These are phyloP conservation scores for Metschnikowia cubensis DNA, from an alignment of 805 yeast species.

Conservation along the genomic window DNA sequence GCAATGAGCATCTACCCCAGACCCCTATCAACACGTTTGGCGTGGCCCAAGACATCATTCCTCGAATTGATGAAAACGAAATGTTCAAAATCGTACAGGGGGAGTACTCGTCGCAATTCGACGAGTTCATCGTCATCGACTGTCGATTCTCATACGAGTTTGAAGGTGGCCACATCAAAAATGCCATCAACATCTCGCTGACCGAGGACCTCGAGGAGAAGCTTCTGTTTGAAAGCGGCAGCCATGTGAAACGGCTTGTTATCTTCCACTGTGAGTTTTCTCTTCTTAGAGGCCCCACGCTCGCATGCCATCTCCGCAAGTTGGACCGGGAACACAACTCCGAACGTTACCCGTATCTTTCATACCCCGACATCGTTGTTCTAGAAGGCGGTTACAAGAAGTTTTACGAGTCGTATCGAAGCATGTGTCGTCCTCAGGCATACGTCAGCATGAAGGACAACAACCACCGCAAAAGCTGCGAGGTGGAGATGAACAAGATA, in stretches of 20 bases:
- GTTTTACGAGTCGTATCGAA: constrained; percentile 58
- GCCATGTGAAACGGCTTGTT: constrained; percentile 43
- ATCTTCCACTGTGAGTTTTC: constrained; percentile 95
- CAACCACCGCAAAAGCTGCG: constrained; percentile 38
- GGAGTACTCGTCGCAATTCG: constrained; percentile 44
- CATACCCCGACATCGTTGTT: constrained; percentile 85
- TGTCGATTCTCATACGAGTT: constrained; percentile 92
- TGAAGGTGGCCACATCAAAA: constrained; percentile 86
- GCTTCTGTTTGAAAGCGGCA: constrained; percentile 33
- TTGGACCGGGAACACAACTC: constrained; percentile 74
- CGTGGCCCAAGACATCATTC: constrained; percentile 54
- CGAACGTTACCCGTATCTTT: constrained; percentile 72
- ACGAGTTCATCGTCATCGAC: constrained; percentile 63
- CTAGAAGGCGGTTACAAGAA: constrained; percentile 88
- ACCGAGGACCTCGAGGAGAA: constrained; percentile 62
- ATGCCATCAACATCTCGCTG: constrained; percentile 74
- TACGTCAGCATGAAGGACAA: constrained; percentile 78
- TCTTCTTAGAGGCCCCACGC: constrained; percentile 86
- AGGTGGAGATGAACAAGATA: constrained; percentile 42
- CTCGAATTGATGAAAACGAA: constrained; percentile 60
- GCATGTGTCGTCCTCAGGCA: constrained; percentile 66
- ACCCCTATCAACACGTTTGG: constrained; percentile 28
- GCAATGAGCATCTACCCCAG: constrained; percentile 30
- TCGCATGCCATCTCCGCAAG: constrained; percentile 83
- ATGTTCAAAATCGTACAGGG: constrained; percentile 59